phyloP scores from a whole-genome alignment of 2,329 filamentous ascomycete species.

The Exserohilum turcica region DNA sequence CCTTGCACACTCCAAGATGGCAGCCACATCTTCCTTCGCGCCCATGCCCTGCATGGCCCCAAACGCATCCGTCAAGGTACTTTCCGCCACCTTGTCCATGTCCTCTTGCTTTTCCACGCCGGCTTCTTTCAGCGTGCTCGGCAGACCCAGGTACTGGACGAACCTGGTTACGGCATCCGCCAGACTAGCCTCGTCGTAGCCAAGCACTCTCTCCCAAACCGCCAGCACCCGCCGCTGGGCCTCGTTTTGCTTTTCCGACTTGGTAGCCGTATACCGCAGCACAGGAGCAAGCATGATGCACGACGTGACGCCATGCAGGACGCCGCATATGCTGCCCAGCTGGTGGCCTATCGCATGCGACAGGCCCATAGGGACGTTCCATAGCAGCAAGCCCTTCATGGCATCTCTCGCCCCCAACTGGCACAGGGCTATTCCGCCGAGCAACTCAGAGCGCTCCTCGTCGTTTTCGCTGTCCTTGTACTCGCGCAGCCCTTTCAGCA shows the following conservation, averaged over 20 bases:
- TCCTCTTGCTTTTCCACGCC: slow-evolving; percentile 23
- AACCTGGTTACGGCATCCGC: slow-evolving; percentile 30
- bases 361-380: slow-evolving; percentile 25
- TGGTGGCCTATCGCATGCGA: slow-evolving; percentile 33
- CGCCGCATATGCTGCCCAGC: slow-evolving; percentile 24
- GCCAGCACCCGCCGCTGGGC: slow-evolving; percentile 20
- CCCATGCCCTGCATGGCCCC: slow-evolving; percentile 8
- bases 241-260: slow-evolving; percentile 16
- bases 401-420: slow-evolving; percentile 28
- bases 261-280: slow-evolving; percentile 20
- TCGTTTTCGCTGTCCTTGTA: slow-evolving; percentile 25
- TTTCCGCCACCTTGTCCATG: slow-evolving; percentile 28
- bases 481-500: slow-evolving; percentile 26
- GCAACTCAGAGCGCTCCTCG: slow-evolving; percentile 11
- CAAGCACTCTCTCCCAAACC: slow-evolving; percentile 26
- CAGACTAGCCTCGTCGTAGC: slow-evolving; percentile 21
- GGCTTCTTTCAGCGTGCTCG: slow-evolving; percentile 24
- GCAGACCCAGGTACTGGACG: slow-evolving; percentile 23
- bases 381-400: slow-evolving; percentile 27
- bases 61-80: slow-evolving; percentile 30
- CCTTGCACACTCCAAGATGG: slow-evolving; percentile 16
- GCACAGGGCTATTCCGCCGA: slow-evolving; percentile 27
- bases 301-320: slow-evolving; percentile 31
- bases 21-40: slow-evolving; percentile 17
- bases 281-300: slow-evolving; percentile 31